Conservation (phyloP, 139 green algal genomes). For the Coccomyxa sp. region DNA sequence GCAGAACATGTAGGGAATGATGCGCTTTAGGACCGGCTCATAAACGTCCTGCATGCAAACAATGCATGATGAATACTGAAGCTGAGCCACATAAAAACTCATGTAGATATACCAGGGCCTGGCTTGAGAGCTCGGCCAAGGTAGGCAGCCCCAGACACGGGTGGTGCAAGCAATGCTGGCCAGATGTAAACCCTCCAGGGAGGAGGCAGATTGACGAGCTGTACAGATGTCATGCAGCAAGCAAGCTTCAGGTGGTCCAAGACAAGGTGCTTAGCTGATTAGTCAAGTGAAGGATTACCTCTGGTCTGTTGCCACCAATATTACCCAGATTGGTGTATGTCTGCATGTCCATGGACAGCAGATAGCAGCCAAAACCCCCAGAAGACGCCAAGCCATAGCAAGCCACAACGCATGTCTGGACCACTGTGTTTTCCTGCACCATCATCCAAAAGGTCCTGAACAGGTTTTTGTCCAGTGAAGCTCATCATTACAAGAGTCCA, state of each 20-base stretch:
- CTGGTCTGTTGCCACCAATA: conserved; percentile 8
- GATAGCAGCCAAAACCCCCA: conserved; percentile 17
- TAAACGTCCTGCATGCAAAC: not conserved
- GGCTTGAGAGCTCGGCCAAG: too few relatives aligned
- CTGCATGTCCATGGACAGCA: conserved; percentile 11
- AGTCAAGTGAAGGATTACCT: not conserved
- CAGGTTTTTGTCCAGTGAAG: too few relatives aligned
- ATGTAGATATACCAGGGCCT: too few relatives aligned
- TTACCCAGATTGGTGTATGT: conserved; percentile 12
- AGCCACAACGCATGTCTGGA: conserved; percentile 22
- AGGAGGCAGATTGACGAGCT: not conserved
- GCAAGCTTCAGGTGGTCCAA: not conserved
- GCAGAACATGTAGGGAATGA: conserved; percentile 2
- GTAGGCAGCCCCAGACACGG: not conserved
- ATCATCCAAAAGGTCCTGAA: too few relatives aligned
- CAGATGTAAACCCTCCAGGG: not conserved
- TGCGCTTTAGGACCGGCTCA: not conserved
- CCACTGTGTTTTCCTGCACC: conserved; percentile 22
- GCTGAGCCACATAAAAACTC: not conserved
- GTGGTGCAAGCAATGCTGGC: not conserved
- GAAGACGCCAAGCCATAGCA: conserved; percentile 8
- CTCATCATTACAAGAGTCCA: too few relatives aligned
- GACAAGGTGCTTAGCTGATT: too few relatives aligned
- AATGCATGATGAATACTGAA: not conserved
- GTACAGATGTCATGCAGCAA: not conserved